Base-by-base conservation (phyloP, 2,329 filamentous ascomycete genomes). In the Fusarium dimerum region DNA sequence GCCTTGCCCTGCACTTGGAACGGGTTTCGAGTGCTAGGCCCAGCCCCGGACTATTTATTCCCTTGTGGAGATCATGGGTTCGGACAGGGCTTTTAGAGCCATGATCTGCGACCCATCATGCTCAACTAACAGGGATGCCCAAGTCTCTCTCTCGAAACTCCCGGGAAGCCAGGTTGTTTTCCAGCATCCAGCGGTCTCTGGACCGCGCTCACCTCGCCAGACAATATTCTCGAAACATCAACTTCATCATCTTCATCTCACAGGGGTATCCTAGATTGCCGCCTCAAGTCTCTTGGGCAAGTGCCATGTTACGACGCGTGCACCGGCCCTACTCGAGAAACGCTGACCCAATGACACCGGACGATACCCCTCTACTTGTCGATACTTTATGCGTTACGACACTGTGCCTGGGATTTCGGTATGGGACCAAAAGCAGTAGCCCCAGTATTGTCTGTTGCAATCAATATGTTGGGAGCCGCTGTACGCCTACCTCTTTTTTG, bases 11-110 rank as follows among this genome's bases (percentile, higher is more conserved):
- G 32, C 32, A 36, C 32, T 36, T 36, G 10, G 32, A 36, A 36
- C 32, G 32, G 32, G 44, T 58, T 53, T 54, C 51, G 51, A 30
- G 43, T 60, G 39, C 46, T 58, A 47, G 56, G 56, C 56, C 60
- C 61, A 58, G 63, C 52, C 54, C 32, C 63, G 61, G 61, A 63
- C 51, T 66, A 62, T 64, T 61, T 58, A 58, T 60, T 62, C 61
- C 63, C 63, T 64, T 66, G 63, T 64, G 63, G 63, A 66, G 63
- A 66, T 66, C 63, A 63, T 64, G 61, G 32, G 63, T 66, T 66
- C 63, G 63, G 63, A 66, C 61, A 60, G 63, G 63, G 63, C 61
- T 45, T 47, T 60, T 61, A 61, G 61, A 61, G 63, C 63, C 61
- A 66, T 66, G 63, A 66, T 66, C 63, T 66, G 61, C 63, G 60